Evolutionary conservation across 2,329 filamentous ascomycete species (phyloP).

Genomic region (Cytospora mali): DNA sequence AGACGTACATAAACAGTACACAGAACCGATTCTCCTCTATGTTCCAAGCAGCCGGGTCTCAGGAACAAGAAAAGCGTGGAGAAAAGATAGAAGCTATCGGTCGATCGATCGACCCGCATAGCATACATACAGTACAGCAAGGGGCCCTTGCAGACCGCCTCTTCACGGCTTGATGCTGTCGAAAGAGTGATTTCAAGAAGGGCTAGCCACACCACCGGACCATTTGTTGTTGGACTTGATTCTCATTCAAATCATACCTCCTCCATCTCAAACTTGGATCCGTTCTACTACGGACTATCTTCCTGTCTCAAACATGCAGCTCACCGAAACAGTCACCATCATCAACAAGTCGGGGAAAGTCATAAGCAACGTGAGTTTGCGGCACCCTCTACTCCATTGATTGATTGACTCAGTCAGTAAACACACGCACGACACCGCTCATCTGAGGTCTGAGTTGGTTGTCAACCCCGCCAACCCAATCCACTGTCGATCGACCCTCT

Average conservation of each 20-base stretch:
- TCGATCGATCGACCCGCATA: neutral
- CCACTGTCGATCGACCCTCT: conserved; percentile 2
- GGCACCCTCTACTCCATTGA: neutral
- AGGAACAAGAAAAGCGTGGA: neutral
- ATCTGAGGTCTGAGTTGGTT: too few species aligned
- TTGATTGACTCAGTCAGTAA: neutral
- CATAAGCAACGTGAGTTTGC: conserved; percentile 74
- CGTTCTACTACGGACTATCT: conserved; percentile 2
- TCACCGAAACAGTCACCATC: conserved; percentile 78
- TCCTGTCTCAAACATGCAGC: conserved; percentile 41
- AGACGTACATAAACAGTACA: neutral
- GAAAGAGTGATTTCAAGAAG: conserved; percentile 8
- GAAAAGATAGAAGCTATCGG: neutral
- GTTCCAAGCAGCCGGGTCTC: conserved; percentile 4
- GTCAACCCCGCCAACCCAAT: conserved; percentile 17
- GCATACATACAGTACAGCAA: too few species aligned
- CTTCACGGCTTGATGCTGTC: conserved; percentile 10
- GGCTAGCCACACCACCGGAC: neutral
- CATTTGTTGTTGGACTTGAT: conserved; percentile 1
- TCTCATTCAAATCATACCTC: conserved; percentile 8
- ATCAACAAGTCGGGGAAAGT: conserved; percentile 91
- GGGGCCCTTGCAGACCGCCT: conserved; percentile 17
- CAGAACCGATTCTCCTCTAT: neutral
- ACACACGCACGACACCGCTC: conserved; percentile 3
- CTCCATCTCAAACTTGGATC: neutral